Base-by-base conservation (phyloP, 495 filamentous ascomycete genomes). In the Baudoinia panamericana region DNA sequence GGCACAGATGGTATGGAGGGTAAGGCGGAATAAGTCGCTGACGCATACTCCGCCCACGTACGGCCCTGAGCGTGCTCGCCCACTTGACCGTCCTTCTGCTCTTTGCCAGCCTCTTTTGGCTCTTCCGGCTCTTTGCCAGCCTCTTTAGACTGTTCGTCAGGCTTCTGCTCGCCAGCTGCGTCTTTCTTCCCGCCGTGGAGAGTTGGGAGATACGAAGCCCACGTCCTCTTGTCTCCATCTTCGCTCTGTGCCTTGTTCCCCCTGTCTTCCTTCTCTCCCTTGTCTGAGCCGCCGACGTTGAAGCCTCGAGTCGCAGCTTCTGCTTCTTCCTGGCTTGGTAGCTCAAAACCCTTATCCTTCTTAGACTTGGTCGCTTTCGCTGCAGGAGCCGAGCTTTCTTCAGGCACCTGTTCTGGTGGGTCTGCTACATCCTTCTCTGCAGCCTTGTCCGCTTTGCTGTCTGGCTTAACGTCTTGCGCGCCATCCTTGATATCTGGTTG, bases 251-350 rank as follows among this genome's bases (percentile, higher is more conserved):
- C 16, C 24, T 31, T 22, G 5, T 36, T 41, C 16, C 16, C 30
- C 18, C 23, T 20, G 17, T 36, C 21, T 4, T n/a, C n/a, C n/a
- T n/a, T n/a, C 8, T 41, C 17, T 15, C 38, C 17, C n/a, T 18
- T 30, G 11, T 19, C 20, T 24, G 41, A 10, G 25, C 20, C 39
- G 8, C 40, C 11, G 10, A 21, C n/a, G 25, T 42, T 25, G 29
- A 42, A 39, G 12, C 44, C 44, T 35, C 26, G 22, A 7, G 47
- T 54, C 2, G 39, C 46, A 9, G 43, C 46, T 27, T 54, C 51
- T 16, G 51, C 51, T 24, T 54, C 51, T 30, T 48, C 51, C 30
- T 54, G 51, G 36, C 46, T 50, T 11, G 51, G 51, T 11, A 54
- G 38, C 4, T 46, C 47, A 3, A 46, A 28, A 20, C 19, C 19